Evolutionary conservation across 768 basidiomycete genomes (phyloP), one percentile per base, ranked within the genome.

Genomic region (Termitomyces sp.): DNA sequence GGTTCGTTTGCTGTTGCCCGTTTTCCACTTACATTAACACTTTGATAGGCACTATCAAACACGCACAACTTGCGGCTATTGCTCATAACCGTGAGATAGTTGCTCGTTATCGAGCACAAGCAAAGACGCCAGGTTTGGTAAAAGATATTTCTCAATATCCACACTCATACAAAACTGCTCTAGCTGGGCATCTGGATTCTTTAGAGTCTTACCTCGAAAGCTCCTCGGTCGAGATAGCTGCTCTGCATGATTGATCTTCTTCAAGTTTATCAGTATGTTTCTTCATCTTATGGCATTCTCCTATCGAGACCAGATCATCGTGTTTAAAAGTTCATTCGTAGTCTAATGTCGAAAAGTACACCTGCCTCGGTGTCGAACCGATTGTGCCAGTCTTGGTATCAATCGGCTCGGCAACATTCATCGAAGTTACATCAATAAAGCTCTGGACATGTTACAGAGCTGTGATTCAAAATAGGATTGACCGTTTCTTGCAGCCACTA

Each of bases 21-120:
- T 10, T 7, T 22, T 36, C 24, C 29, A 50, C 54, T 41, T 5
- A 41, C 26, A n/a, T 45, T 50, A 26, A 26, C 20, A 45, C 22
- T 15, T 41, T 34, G 49, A 7, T 59, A 94, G 93, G 94, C 0
- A 95, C 92, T 0, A 89, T 95, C 56, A 92, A 88, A 69, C 92
- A 95, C 49, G 83, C 83, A 0, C 92, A 94, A 64, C 70, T 89
- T 0, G 86, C 88, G 5, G 88, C 90, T 1, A 87, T 92, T 41
- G 73, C 80, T 33, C 84, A 92, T 63, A 90, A 93, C 65, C 75
- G 87, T 31, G 79, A 83, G 51, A 77, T 89, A 5, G 77, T 93
- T 33, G 90, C 87, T 7, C 77, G 86, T 16, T 85, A 85, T 64
- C 72, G 87, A 49, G 81, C 81, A 4, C 68, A 72, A 13, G 74